These are phyloP conservation scores for Thelonectria olida DNA, from an alignment of 2,329 filamentous ascomycete genomes.

Conservation along the genomic window DNA sequence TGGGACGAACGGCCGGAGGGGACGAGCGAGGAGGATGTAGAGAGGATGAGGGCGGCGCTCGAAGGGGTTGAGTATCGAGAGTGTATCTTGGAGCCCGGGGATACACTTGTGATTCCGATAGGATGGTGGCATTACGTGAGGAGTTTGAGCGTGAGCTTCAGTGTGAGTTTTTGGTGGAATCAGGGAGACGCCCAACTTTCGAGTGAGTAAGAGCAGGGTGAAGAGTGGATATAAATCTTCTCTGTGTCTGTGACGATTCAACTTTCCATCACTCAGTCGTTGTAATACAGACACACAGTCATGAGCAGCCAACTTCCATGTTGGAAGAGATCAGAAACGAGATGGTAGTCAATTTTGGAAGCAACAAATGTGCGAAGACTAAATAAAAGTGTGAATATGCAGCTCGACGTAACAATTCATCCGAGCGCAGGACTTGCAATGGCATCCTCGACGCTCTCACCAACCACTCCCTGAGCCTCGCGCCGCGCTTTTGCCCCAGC, in stretches of 20 bases:
- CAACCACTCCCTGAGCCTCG: constrained; percentile 50
- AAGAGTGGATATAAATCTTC: too few species aligned
- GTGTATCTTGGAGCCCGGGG: constrained; percentile 80
- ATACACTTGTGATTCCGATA: constrained; percentile 87
- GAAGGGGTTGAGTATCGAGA: constrained; percentile 74
- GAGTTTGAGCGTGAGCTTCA: constrained; percentile 86
- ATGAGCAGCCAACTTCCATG: too few species aligned
- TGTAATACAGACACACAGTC: too few species aligned
- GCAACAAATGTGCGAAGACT: neutral
- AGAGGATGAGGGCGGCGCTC: constrained; percentile 59
- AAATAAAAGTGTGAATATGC: neutral
- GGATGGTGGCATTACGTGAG: constrained; percentile 99
- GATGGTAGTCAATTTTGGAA: neutral
- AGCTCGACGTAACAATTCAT: constrained; percentile 17
- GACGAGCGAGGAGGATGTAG: constrained; percentile 45
- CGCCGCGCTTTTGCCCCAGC: constrained; percentile 67
- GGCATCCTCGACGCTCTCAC: constrained; percentile 48
- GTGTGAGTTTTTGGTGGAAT: constrained; percentile 98
- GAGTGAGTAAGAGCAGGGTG: too few species aligned
- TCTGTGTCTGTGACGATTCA: too few species aligned
- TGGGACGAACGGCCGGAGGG: constrained; percentile 56
- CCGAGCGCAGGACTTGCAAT: constrained; percentile 28
- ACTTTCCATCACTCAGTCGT: too few species aligned
- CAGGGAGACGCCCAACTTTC: too few species aligned
- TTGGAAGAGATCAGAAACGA: neutral